These are phyloP conservation scores for Earliella scabrosa DNA, from an alignment of 1,284 basidiomycete genomes.

Conservation along the genomic window DNA sequence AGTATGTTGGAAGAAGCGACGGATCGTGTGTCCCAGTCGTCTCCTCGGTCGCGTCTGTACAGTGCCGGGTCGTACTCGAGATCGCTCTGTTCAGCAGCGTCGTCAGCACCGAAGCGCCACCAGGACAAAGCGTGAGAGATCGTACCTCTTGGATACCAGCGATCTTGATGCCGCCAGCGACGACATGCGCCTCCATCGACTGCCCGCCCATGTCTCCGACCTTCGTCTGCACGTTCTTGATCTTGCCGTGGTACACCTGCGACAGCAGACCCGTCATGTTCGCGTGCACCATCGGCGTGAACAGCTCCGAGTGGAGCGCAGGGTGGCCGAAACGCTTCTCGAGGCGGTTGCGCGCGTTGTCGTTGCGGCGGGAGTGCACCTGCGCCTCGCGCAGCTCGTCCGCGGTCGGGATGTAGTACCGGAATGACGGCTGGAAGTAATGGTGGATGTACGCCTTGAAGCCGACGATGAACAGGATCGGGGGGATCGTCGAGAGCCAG, in stretches of 20 bases:
- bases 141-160: slow-evolving; percentile 74
- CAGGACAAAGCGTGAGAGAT: not conserved
- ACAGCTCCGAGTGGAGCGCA: slow-evolving; percentile 77
- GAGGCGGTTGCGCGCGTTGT: slow-evolving; percentile 70
- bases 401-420: slow-evolving; percentile 77
- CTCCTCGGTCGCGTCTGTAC: slow-evolving; percentile 78
- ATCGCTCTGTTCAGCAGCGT: slow-evolving; percentile 49
- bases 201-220: slow-evolving; percentile 78
- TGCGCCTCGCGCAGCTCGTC: slow-evolving; percentile 73
- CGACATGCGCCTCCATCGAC: slow-evolving; percentile 69
- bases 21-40: slow-evolving; percentile 82
- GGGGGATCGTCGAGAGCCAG: slow-evolving; percentile 78
- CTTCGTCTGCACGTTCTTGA: slow-evolving; percentile 63
- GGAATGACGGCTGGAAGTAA: slow-evolving; percentile 73
- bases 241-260: slow-evolving; percentile 77
- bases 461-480: slow-evolving; percentile 71
- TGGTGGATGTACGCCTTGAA: slow-evolving; percentile 87
- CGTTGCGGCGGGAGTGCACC: slow-evolving; percentile 72
- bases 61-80: slow-evolving; percentile 77
- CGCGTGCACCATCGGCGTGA: slow-evolving; percentile 88
- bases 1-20: slow-evolving; percentile 64
- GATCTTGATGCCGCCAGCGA: slow-evolving; percentile 78
- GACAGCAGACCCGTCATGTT: slow-evolving; percentile 79
- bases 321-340: slow-evolving; percentile 89
- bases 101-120: not conserved